These are phyloP conservation scores for Ophiostoma novo-ulmi DNA, from an alignment of 2,329 filamentous ascomycete species.

Conservation along the genomic window DNA sequence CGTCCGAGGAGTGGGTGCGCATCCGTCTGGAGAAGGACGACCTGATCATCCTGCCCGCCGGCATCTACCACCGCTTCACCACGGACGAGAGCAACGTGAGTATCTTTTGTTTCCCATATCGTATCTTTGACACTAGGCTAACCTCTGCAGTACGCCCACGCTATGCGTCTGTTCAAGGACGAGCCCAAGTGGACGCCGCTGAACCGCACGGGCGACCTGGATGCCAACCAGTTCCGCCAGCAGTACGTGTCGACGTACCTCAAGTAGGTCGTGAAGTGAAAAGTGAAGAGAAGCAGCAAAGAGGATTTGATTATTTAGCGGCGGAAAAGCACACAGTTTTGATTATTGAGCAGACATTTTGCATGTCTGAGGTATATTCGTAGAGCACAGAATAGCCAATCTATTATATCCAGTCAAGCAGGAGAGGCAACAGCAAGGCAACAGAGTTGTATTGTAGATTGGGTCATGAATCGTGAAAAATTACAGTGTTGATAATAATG, in stretches of 20 bases:
- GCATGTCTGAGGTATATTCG: constrained; percentile 3
- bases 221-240: constrained; percentile 72
- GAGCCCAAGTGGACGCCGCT: constrained; percentile 97
- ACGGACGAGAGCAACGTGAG: constrained; percentile 80
- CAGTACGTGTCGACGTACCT: constrained; percentile 61
- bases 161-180: constrained; percentile 95
- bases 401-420: neutral
- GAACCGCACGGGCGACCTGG: constrained; percentile 72
- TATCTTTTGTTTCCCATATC: constrained; percentile 20
- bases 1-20: constrained; percentile 82
- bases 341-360: neutral
- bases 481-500: neutral
- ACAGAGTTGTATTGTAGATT: neutral
- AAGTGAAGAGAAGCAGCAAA: neutral
- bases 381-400: constrained; percentile 12
- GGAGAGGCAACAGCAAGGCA: neutral
- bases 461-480: neutral
- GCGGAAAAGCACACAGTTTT: neutral
- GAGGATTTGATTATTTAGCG: constrained; percentile 12
- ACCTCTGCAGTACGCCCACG: constrained; percentile 72
- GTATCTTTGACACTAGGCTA: neutral
- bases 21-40: constrained; percentile 81
- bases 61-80: constrained; percentile 97
- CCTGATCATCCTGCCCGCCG: constrained; percentile 85
- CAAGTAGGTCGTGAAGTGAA: constrained; percentile 15